These are phyloP conservation scores for Euclidium syriacum DNA, from an alignment of 345 rosid genomes.

Conservation along the genomic window DNA sequence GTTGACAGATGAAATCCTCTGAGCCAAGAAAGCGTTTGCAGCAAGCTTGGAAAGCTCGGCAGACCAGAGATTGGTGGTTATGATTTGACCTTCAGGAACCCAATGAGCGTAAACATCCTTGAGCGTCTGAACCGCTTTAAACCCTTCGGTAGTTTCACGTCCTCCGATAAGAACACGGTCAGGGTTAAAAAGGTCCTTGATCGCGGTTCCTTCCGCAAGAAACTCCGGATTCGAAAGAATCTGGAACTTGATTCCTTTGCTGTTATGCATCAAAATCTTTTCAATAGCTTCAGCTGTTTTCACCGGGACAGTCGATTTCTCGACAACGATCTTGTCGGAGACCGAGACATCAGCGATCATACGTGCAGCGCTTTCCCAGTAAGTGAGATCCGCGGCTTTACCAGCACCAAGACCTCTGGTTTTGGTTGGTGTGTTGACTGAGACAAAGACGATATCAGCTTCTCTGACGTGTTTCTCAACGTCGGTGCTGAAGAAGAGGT, in stretches of 20 bases:
- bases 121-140: conserved; percentile 54
- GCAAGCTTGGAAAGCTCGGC: conserved; percentile 92
- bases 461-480: conserved; percentile 67
- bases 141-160: conserved; percentile 65
- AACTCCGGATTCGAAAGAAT: conserved; percentile 87
- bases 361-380: conserved; percentile 90
- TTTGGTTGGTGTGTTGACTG: conserved; percentile 82
- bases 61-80: conserved; percentile 79
- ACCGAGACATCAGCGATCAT: conserved; percentile 82
- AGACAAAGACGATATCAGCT: conserved; percentile 77
- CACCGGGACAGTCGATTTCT: conserved; percentile 86
- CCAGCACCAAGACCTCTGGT: conserved; percentile 85
- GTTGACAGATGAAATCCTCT: conserved; percentile 77
- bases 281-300: conserved; percentile 89
- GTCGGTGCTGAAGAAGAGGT: conserved; percentile 69
- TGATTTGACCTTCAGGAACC: conserved; percentile 66
- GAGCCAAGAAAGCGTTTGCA: conserved; percentile 85
- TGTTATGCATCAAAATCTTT: conserved; percentile 65
- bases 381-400: conserved; percentile 77
- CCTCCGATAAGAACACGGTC: conserved; percentile 87
- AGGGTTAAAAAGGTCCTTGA: conserved; percentile 58
- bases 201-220: conserved; percentile 86
- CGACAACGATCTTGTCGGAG: conserved; percentile 76
- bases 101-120: conserved; percentile 78
- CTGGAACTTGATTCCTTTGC: conserved; percentile 77